Percentiles rank a stretch among this genome's conserved stretches.
Conservation (phyloP, 2,329 filamentous ascomycete genomes). For the Fusarium dimerum region DNA sequence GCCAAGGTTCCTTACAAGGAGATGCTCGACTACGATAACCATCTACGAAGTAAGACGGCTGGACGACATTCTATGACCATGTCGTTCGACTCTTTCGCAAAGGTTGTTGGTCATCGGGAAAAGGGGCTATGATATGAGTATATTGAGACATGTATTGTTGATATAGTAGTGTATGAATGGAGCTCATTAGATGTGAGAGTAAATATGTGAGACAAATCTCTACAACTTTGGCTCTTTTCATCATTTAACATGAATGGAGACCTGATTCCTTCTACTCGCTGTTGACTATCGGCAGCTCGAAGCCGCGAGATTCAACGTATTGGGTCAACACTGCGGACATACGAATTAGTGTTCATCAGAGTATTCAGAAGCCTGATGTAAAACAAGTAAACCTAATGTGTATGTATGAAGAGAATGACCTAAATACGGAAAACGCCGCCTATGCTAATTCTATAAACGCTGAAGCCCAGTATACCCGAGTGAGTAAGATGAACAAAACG, state of each 20-base stretch:
- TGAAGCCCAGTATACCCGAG: background rate
- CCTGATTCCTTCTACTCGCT: no score
- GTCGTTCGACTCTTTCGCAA: constrained; percentile 59
- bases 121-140: constrained; percentile 41
- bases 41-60: constrained; percentile 83
- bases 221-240: no score
- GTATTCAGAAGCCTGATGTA: no score
- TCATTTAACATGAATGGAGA: no score
- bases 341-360: no score
- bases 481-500: background rate
- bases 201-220: no score
- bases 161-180: background rate
- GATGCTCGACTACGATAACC: constrained; percentile 93
- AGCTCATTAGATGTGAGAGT: no score
- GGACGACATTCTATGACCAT: constrained; percentile 68
- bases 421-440: background rate
- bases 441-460: background rate
- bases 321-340: no score
- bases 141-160: background rate
- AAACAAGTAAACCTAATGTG: background rate
- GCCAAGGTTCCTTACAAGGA: constrained; percentile 92
- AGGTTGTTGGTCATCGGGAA: constrained; percentile 55
- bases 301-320: no score
- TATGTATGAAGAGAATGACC: background rate
- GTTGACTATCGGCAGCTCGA: no score